Conservation (phyloP, 768 basidiomycete species). For the Naganishia friedmannii region DNA sequence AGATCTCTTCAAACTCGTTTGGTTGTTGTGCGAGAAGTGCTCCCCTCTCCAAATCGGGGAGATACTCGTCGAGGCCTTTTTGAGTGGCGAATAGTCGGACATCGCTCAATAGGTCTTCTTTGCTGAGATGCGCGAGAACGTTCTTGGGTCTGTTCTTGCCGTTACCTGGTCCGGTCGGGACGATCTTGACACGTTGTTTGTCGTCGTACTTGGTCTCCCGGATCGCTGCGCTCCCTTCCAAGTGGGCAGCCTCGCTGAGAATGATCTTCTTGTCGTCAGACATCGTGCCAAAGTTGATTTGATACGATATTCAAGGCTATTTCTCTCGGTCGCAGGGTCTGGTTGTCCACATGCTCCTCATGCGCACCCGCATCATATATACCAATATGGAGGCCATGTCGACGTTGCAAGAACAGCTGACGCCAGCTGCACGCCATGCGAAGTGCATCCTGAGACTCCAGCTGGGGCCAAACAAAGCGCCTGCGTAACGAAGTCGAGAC, state of each 20-base stretch:
- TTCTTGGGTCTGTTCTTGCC: constrained; percentile 26
- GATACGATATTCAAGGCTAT: neutral
- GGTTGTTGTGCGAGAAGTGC: constrained; percentile 47
- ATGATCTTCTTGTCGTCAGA: constrained; percentile 18
- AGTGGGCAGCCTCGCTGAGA: constrained; percentile 3
- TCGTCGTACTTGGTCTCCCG: constrained; percentile 2
- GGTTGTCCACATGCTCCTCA: neutral
- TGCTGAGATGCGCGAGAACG: constrained; percentile 36
- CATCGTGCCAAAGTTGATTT: neutral
- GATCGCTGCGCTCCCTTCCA: constrained; percentile 3
- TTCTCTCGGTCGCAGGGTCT: neutral
- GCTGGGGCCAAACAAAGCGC: neutral
- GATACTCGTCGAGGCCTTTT: constrained; percentile 39
- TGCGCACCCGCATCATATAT: neutral
- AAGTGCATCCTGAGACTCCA: neutral
- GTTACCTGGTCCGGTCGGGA: neutral
- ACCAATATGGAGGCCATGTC: too few relatives aligned
- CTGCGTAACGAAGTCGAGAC: neutral
- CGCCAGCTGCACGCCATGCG: neutral
- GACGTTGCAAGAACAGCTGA: neutral
- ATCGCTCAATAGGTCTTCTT: constrained; percentile 33
- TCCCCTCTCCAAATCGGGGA: constrained; percentile 34
- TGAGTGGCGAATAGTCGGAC: constrained; percentile 38
- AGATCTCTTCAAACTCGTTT: constrained; percentile 36
- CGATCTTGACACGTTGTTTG: neutral